Conservation (phyloP, 2,329 filamentous ascomycete species). For the Penicillium sp. region DNA sequence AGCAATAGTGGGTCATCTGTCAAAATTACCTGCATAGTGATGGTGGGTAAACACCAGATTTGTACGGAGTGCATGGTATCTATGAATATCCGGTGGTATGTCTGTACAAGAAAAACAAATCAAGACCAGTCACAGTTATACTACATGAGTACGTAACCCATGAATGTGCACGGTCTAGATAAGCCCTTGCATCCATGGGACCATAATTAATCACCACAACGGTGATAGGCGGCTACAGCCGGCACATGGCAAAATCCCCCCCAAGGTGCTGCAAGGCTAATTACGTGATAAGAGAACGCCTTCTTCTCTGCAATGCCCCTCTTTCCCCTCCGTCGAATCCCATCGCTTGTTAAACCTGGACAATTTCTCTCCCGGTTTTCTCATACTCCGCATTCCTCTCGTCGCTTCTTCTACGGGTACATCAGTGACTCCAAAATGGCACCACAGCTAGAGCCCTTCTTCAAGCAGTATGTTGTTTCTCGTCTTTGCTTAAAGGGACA, state of each 20-base stretch:
- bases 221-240: constrained; percentile 16
- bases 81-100: too few relatives aligned
- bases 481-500: not conserved
- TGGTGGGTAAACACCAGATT: not conserved
- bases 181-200: not conserved
- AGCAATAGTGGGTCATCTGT: not conserved
- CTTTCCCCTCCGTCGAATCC: constrained; percentile 33
- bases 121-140: not conserved
- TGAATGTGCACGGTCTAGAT: not conserved
- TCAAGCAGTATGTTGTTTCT: constrained; percentile 64
- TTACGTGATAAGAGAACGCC: constrained; percentile 27
- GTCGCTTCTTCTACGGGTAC: constrained; percentile 46
- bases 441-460: constrained; percentile 86
- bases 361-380: constrained; percentile 18
- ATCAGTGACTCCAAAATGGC: constrained; percentile 69
- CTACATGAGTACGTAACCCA: not conserved
- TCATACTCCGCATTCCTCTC: constrained; percentile 17
- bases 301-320: constrained; percentile 32
- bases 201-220: not conserved
- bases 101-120: too few relatives aligned
- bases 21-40: not conserved
- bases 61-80: too few relatives aligned
- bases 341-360: constrained; percentile 25
- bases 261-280: constrained; percentile 12
- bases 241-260: constrained; percentile 6